Evolutionary conservation across 441 rosid genomes (phyloP), one percentile per base, ranked within the genome.

Genomic region (Biscutella laevigata): DNA sequence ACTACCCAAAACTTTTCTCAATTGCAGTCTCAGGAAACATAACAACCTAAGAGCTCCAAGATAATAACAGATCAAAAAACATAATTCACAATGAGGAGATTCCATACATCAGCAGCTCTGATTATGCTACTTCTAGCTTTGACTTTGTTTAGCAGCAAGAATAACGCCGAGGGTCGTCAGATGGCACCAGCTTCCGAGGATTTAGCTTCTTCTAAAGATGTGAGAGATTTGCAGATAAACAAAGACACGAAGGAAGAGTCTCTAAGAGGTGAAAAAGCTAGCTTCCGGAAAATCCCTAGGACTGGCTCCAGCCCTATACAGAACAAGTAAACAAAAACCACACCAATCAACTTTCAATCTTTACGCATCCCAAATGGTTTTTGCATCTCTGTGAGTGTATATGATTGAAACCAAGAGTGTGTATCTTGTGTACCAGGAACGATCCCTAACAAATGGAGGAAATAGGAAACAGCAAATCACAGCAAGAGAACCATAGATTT

Each of bases 261-360:
- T 12, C 64, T 57, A 44, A 53, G 76, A 72, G 65, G 75, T 57
- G 78, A 70, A 6, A 61, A 60, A 24, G 70, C 82, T 0, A 82
- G 86, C 77, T 76, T 76, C 64, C 59, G 81, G 45, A 68, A 42
- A 72, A 76, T 80, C 37, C 96, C 96, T 53, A 84, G 86, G 7
- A 76, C 78, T 70, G 66, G 54, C 49, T 58, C 78, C 20, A 88
- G 82, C 71, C 96, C 94, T 28, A 80, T 55, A 32, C 86, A 82
- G 77, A 88, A 88, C 72, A 84, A 74, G 86, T 84, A 75, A 57
- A 66, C 20, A 36, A 46, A 51, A 19, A 52, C 13, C 19, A 41
- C 32, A 41, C 39, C 38, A 51, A 39, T 50, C 45, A 46, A 14
- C 6, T 27, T 51, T 62, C 56, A 71, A 27, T 40, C 21, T 66